phyloP scores from a whole-genome alignment of 2,329 filamentous ascomycete species.

The Remersonia thermophila region DNA sequence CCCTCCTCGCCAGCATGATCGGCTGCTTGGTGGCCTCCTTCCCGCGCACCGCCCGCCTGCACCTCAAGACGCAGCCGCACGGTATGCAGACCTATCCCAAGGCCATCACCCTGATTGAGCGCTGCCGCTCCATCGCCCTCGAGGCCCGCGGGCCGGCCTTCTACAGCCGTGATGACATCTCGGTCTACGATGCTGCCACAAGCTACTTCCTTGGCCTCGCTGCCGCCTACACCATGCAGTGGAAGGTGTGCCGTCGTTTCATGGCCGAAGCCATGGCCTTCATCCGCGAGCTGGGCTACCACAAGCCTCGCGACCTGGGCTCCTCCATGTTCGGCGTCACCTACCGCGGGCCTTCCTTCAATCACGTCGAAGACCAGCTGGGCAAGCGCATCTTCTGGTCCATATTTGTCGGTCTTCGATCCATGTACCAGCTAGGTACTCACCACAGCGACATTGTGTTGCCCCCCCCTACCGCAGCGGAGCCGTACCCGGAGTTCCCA shows the following conservation, averaged over 20 bases:
- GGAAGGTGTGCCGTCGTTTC: constrained; percentile 55
- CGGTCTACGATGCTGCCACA: constrained; percentile 48
- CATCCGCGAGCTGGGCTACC: constrained; percentile 53
- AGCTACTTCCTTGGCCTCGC: constrained; percentile 64
- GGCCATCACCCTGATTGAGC: constrained; percentile 56
- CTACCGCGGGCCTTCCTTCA: constrained; percentile 34
- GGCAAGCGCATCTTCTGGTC: constrained; percentile 78
- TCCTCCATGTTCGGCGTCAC: constrained; percentile 17
- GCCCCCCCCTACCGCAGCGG: constrained; percentile 60
- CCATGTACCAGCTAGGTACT: constrained; percentile 65
- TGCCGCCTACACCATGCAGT: constrained; percentile 55
- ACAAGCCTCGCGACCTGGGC: constrained; percentile 36
- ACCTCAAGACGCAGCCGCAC: constrained; percentile 51
- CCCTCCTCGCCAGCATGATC: constrained; percentile 63
- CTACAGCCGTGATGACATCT: constrained; percentile 34
- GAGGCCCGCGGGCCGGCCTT: constrained; percentile 49
- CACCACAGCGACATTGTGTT: constrained; percentile 61
- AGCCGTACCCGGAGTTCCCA: constrained; percentile 68
- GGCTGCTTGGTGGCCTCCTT: constrained; percentile 63
- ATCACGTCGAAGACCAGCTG: constrained; percentile 61
- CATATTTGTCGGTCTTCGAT: constrained; percentile 62
- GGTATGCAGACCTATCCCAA: constrained; percentile 54
- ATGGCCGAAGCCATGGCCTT: constrained; percentile 61
- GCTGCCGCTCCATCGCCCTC: constrained; percentile 57
- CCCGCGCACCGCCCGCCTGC: constrained; percentile 55